Conservation (phyloP, 2,329 filamentous ascomycete genomes). For the Diaporthe citri region DNA sequence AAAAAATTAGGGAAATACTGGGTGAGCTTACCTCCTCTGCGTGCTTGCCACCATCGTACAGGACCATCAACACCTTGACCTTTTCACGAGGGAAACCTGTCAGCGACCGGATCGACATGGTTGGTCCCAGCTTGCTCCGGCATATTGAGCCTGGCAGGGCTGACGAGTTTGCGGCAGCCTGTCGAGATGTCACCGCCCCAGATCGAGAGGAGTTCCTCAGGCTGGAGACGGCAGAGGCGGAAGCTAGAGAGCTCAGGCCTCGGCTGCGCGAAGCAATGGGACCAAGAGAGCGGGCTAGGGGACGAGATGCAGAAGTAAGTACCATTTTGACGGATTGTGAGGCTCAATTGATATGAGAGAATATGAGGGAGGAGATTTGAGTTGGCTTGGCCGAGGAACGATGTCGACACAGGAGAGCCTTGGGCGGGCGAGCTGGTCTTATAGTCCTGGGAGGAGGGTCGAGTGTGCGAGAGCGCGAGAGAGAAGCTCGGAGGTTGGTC, state of each 20-base stretch:
- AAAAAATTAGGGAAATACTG: background rate
- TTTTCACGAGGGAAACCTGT: constrained; percentile 64
- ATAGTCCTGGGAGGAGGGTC: constrained; percentile 18
- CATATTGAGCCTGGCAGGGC: constrained; percentile 25
- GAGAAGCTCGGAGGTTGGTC: constrained; percentile 23
- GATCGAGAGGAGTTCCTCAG: constrained; percentile 33
- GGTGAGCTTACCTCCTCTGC: constrained; percentile 78
- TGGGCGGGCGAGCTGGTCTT: constrained; percentile 23
- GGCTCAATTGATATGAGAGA: constrained; percentile 18
- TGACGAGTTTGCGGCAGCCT: constrained; percentile 31
- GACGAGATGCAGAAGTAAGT: constrained; percentile 42
- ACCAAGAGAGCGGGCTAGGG: constrained; percentile 42
- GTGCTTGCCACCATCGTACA: constrained; percentile 93
- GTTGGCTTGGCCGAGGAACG: background rate
- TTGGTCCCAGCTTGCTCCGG: constrained; percentile 40
- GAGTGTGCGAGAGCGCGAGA: background rate
- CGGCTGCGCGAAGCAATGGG: constrained; percentile 41
- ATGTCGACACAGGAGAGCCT: background rate
- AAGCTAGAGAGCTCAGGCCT: constrained; percentile 40
- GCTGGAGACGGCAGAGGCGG: constrained; percentile 37
- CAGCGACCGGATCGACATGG: constrained; percentile 71
- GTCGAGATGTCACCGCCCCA: constrained; percentile 38
- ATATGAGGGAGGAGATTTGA: background rate
- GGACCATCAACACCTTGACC: constrained; percentile 95
- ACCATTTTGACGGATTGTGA: constrained; percentile 43